Evolutionary conservation across 352 stramenopile genomes (phyloP).

Genomic region (Halophytophthora batemanensis): DNA sequence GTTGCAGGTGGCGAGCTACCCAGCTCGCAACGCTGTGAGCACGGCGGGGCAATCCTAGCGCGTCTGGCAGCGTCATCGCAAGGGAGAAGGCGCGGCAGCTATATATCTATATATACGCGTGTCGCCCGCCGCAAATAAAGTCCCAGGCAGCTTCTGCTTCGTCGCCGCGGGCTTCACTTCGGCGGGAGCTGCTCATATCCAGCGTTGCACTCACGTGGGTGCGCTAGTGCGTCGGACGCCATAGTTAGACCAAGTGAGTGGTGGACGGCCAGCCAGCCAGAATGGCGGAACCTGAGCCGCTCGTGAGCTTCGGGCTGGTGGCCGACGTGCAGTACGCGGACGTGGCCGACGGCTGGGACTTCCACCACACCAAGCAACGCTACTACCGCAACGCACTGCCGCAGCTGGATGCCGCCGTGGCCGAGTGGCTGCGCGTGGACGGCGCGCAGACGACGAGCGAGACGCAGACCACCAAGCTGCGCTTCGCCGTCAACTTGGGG

Average conservation of each 20-base stretch:
- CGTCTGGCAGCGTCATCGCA: no score
- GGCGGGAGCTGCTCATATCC: no score
- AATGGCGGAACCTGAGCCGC: conserved; percentile 16
- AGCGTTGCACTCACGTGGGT: no score
- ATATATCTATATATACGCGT: no score
- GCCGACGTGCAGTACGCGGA: conserved; percentile 84
- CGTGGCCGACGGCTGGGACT: conserved; percentile 79
- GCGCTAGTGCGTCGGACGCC: no score
- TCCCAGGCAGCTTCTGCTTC: no score
- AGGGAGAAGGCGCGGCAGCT: no score
- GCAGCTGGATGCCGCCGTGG: conserved; percentile 39
- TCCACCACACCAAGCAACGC: conserved; percentile 52
- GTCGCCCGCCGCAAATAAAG: no score
- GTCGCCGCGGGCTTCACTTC: no score
- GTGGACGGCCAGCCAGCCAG: background rate
- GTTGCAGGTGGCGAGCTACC: no score
- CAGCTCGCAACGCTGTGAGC: no score
- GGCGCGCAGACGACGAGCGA: conserved; percentile 6
- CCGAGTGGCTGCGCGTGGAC: conserved; percentile 48
- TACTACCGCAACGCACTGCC: conserved; percentile 70
- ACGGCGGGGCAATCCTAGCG: no score
- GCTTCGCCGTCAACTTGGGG: conserved; percentile 74
- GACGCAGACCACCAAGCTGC: conserved; percentile 22
- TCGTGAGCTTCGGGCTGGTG: conserved; percentile 66
- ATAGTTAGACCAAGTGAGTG: conserved; percentile 4